phyloP scores from a whole-genome alignment of 768 basidiomycete species.

The Calocera viscosa region DNA sequence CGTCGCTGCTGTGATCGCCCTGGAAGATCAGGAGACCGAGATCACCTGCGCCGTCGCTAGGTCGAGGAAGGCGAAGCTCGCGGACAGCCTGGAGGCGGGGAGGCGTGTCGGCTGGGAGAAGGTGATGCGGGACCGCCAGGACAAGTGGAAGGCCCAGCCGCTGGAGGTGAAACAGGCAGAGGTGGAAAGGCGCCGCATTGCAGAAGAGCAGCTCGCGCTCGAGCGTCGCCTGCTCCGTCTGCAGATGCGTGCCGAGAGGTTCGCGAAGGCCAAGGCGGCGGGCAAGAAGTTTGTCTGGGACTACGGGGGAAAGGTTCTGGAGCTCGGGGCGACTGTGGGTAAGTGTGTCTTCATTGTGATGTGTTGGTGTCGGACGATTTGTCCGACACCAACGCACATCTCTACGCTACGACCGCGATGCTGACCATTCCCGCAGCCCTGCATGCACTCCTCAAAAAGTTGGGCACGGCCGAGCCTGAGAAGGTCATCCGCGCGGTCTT shows the following conservation, averaged over 20 bases:
- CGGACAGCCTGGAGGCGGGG: not conserved
- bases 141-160: not conserved
- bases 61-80: not conserved
- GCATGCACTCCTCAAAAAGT: not conserved
- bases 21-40: not conserved
- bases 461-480: not conserved
- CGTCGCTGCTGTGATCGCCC: not conserved
- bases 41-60: not conserved
- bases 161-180: not conserved
- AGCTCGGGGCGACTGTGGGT: not conserved
- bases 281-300: not conserved
- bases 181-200: not conserved
- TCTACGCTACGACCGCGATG: not conserved
- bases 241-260: too few relatives aligned
- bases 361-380: not conserved
- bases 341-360: not conserved
- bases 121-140: not conserved
- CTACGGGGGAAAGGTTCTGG: not conserved
- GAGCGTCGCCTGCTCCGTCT: too few relatives aligned
- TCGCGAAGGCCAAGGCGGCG: too few relatives aligned
- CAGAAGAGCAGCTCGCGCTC: not conserved
- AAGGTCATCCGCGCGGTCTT: not conserved
- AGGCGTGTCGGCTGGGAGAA: not conserved
- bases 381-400: not conserved
- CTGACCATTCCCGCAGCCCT: not conserved